Evolutionary conservation across 768 basidiomycete species (phyloP), one percentile per base, ranked within the genome.

Genomic region (Termitomyces sp.): DNA sequence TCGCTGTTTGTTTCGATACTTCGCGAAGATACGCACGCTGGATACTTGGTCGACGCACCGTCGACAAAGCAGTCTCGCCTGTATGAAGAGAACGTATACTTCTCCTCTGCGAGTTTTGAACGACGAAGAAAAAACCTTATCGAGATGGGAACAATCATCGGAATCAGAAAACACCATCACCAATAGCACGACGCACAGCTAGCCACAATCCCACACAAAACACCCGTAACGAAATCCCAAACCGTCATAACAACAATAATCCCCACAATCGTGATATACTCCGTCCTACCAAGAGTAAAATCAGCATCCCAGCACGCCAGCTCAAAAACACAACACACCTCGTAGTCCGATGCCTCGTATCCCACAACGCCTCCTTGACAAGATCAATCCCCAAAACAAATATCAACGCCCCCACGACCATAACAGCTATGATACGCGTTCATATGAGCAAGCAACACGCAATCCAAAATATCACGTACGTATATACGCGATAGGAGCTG

Each of bases 61-160:
- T 92, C 2, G 94, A 97, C 68, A 93, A 84, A 0, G 89, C 88
- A 0, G 86, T 81, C 50, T 91, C 85, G 0, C 95, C 95, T 2
- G 86, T 87, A 67, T 91, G 86, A 37, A 93, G 78, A 0, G 86
- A 81, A 9, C 96, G 84, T 58, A 99, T 94, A 60, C 93, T 92
- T 44, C 82, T 73, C 16, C 91, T 71, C 63, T 88, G 89, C 0
- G 94, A 97, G 57, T 91, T 96, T 65, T 96, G 92, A 2, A 98
- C 79, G n/a, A 99, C 96, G 66, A 99, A 99, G 75, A 96, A 97
- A 70, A 98, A 78, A 64, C 88, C 91, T n/a, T n/a, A n/a, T n/a
- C n/a, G n/a, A n/a, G n/a, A n/a, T n/a, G n/a, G n/a, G n/a, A n/a
- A n/a, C n/a, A n/a, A n/a, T n/a, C n/a, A n/a, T n/a, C n/a, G n/a